A percentile compares a stretch with the other conserved stretches of the same genome.
These are phyloP conservation scores for Fusarium foetens DNA, from an alignment of 2,329 filamentous ascomycete genomes.

Conservation along the genomic window DNA sequence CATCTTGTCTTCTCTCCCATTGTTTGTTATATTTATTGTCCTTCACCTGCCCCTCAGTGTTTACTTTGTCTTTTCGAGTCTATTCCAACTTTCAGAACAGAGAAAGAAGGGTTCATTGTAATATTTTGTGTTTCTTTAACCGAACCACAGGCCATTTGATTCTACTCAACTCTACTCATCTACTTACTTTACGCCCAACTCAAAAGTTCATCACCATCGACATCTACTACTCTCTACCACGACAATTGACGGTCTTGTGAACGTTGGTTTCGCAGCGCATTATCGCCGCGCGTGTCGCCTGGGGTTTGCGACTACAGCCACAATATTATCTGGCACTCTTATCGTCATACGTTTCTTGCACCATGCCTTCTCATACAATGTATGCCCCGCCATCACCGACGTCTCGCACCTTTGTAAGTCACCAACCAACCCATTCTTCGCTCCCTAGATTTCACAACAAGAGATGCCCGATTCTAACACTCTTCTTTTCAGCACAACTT, in stretches of 20 bases:
- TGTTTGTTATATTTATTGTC: slow-evolving; percentile 42
- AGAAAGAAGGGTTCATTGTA: neutral
- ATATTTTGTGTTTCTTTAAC: neutral
- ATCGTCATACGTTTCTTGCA: neutral
- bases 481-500: slow-evolving; percentile 52
- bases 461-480: slow-evolving; percentile 10
- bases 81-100: neutral
- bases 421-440: neutral
- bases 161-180: neutral
- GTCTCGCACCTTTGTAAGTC: slow-evolving; percentile 32
- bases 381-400: slow-evolving; percentile 3
- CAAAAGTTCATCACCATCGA: neutral
- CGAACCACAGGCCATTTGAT: neutral
- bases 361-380: slow-evolving; percentile 17
- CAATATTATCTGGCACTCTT: neutral
- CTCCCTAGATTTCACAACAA: neutral
- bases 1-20: slow-evolving; percentile 8
- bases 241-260: neutral
- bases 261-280: neutral
- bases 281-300: neutral
- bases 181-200: neutral
- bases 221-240: neutral
- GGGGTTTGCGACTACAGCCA: neutral
- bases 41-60: slow-evolving; percentile 24
- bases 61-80: neutral